Conservation (phyloP, 768 basidiomycete species). For the Leccinum barrowsii region DNA sequence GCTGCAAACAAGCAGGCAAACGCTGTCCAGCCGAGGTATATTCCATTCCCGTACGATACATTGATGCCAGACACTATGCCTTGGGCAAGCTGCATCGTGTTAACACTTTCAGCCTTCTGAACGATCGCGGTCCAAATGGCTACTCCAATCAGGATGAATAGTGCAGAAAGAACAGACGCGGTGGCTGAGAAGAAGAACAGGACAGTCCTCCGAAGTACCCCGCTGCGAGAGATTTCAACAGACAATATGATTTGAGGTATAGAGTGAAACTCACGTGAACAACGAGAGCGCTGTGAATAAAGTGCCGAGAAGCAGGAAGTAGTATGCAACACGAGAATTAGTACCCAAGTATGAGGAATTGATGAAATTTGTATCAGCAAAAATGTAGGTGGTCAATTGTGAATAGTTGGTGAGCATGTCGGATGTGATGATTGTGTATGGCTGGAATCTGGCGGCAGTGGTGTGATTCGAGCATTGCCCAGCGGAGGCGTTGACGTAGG, state of each 20-base stretch:
- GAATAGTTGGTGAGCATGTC: conserved; percentile 71
- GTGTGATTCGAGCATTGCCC: conserved; percentile 66
- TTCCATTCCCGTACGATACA: conserved; percentile 56
- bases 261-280: conserved; percentile 49
- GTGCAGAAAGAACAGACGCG: conserved; percentile 55
- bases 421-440: conserved; percentile 57
- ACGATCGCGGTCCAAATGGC: conserved; percentile 78
- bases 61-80: conserved; percentile 55
- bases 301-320: conserved; percentile 69
- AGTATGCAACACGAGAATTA: conserved; percentile 68
- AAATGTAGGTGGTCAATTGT: conserved; percentile 48
- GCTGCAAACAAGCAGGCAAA: conserved; percentile 66
- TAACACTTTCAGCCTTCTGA: conserved; percentile 58
- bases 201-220: conserved; percentile 58
- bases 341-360: conserved; percentile 61
- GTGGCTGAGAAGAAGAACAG: conserved; percentile 67
- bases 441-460: conserved; percentile 56
- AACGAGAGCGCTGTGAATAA: conserved; percentile 63
- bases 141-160: conserved; percentile 65
- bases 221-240: conserved; percentile 40
- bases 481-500: conserved; percentile 53
- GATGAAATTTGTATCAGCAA: conserved; percentile 51
- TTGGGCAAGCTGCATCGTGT: conserved; percentile 43
- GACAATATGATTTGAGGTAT: neutral
- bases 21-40: conserved; percentile 72